Evolutionary conservation across 352 stramenopile genomes (phyloP).

Genomic region (Globisporangium cederbergense): DNA sequence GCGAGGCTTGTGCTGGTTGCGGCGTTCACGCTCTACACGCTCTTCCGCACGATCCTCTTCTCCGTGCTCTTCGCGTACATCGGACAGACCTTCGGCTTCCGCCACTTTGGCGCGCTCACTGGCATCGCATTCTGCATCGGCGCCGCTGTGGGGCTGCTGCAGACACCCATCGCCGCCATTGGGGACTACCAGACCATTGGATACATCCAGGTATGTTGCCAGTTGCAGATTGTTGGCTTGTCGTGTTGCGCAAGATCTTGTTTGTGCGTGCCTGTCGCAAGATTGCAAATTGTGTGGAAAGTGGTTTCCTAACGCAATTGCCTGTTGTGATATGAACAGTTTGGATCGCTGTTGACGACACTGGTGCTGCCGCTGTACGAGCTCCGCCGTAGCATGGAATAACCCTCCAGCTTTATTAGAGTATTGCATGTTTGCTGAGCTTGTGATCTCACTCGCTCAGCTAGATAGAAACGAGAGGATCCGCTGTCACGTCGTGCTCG

Average conservation of each 20-base stretch:
- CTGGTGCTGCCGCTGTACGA: conserved; percentile 50
- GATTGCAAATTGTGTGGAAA: background rate
- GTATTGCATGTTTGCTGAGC: too few relatives aligned
- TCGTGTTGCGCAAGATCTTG: conserved; percentile 4
- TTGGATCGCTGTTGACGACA: conserved; percentile 45
- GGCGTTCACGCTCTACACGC: conserved; percentile 68
- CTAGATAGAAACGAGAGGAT: background rate
- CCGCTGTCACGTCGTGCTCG: too few relatives aligned
- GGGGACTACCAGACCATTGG: conserved; percentile 39
- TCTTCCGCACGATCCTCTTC: conserved; percentile 85
- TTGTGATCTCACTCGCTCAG: background rate
- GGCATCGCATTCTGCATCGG: conserved; percentile 76
- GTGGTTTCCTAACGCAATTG: conserved; percentile 1
- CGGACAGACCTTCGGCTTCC: conserved; percentile 76
- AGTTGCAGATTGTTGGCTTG: background rate
- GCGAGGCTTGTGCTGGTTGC: conserved; percentile 32
- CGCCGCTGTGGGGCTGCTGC: conserved; percentile 55
- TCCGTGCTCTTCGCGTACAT: conserved; percentile 81
- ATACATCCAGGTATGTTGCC: conserved; percentile 40
- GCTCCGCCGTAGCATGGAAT: conserved; percentile 19
- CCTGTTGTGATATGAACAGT: conserved; percentile 21
- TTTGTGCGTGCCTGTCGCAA: background rate
- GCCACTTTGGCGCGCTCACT: conserved; percentile 79
- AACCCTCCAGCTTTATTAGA: too few relatives aligned
- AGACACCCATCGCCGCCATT: conserved; percentile 58